Evolutionary conservation across 179 eudicot genomes (phyloP).

Genomic region (Gypsophila paniculata): DNA sequence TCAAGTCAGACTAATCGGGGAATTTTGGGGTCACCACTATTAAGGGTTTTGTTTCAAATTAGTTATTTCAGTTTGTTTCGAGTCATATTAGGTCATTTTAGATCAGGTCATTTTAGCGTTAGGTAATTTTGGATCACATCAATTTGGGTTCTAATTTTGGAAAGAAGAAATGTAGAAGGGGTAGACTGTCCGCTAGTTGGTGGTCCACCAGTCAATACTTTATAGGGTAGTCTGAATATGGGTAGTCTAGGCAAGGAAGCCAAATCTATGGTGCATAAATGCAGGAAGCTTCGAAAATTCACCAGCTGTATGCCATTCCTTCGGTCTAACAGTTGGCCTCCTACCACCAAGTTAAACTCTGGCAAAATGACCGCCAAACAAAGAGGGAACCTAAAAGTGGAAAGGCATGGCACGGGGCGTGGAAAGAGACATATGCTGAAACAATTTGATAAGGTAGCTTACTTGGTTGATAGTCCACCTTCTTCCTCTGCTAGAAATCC

Average conservation of each 20-base stretch:
- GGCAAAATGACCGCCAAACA: no score
- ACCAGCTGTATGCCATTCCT: no score
- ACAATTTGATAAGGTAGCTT: conserved; percentile 6
- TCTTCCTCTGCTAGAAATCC: conserved; percentile 61
- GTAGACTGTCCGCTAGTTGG: no score
- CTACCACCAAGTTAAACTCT: no score
- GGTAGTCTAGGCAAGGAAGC: no score
- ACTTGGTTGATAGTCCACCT: conserved; percentile 95
- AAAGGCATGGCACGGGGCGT: background rate
- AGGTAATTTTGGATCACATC: background rate
- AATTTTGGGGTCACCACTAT: background rate
- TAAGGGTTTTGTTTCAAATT: background rate
- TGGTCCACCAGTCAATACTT: no score
- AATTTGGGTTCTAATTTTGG: background rate
- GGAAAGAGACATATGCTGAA: background rate
- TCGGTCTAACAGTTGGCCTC: no score
- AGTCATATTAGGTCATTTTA: background rate
- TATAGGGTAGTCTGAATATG: no score
- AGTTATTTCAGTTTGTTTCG: background rate
- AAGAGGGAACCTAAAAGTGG: no score
- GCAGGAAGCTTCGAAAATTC: no score
- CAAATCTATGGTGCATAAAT: no score
- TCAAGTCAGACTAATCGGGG: background rate
- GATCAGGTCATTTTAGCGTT: background rate
- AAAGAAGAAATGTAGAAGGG: no score